phyloP scores from a whole-genome alignment of 371 early-diverging fungal species.

The Actinomortierella wolfii region DNA sequence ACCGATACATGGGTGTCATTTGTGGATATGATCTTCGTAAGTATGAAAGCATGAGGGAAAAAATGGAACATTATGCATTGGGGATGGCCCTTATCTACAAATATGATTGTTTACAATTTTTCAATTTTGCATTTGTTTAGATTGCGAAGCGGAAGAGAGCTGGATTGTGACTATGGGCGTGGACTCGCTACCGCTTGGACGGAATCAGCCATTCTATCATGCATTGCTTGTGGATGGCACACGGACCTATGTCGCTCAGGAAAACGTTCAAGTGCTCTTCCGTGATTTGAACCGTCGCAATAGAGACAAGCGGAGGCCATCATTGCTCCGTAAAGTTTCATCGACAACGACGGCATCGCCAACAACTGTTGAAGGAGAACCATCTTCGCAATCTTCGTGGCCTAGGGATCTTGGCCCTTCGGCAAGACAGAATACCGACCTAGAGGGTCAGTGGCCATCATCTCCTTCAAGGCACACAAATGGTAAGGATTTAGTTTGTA shows the following conservation, averaged over 20 bases:
- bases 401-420: too few species aligned
- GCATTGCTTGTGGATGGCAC: constrained; percentile 31
- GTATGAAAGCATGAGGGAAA: not conserved
- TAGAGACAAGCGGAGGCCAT: not conserved
- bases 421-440: too few species aligned
- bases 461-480: too few species aligned
- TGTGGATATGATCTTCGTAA: constrained; percentile 46
- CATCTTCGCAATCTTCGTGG: not conserved
- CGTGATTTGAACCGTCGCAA: constrained; percentile 5
- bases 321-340: not conserved
- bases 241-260: constrained; percentile 36
- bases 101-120: too few species aligned
- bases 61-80: too few species aligned
- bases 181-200: constrained; percentile 19
- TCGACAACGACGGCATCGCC: not conserved
- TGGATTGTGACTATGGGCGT: constrained; percentile 37
- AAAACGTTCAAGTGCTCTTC: constrained; percentile 39
- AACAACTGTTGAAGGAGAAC: not conserved
- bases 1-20: constrained; percentile 38
- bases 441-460: too few species aligned
- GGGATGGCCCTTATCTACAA: too few species aligned
- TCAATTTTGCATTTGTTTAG: too few species aligned
- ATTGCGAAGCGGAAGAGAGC: constrained; percentile 30
- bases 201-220: constrained; percentile 43
- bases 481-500: too few species aligned